These are phyloP conservation scores for Elsinoe ampelina DNA, from an alignment of 2,329 filamentous ascomycete species.

Conservation along the genomic window DNA sequence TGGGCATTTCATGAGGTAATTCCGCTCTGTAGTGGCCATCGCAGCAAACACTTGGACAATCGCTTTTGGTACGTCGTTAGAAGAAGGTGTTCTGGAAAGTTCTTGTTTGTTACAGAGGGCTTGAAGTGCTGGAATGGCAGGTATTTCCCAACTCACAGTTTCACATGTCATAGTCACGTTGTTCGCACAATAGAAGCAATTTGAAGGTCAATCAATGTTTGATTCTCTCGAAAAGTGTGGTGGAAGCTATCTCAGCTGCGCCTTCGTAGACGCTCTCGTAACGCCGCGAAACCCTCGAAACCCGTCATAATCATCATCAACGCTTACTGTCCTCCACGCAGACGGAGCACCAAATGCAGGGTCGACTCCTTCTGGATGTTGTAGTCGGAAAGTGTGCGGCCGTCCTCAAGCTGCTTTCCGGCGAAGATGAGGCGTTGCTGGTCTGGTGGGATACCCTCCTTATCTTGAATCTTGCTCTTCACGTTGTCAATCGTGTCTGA, in stretches of 20 bases:
- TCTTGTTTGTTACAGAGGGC: neutral
- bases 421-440: constrained; percentile 94
- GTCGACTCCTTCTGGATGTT: constrained; percentile 69
- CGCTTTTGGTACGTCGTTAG: neutral
- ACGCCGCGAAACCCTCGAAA: constrained; percentile 15
- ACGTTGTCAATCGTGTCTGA: constrained; percentile 99
- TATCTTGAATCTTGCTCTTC: constrained; percentile 98
- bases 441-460: constrained; percentile 94
- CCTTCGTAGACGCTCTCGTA: constrained; percentile 8
- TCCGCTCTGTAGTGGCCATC: constrained; percentile 20
- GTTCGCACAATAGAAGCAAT: neutral
- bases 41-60: neutral
- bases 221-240: neutral
- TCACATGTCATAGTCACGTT: neutral
- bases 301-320: constrained; percentile 6
- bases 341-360: constrained; percentile 54
- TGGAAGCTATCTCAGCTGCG: constrained; percentile 3
- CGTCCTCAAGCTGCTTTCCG: constrained; percentile 90
- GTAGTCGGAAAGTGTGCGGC: constrained; percentile 75
- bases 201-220: constrained; percentile 4
- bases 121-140: neutral
- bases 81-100: neutral
- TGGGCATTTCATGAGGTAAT: constrained; percentile 39
- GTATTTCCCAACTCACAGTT: neutral
- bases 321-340: constrained; percentile 46